Evolutionary conservation across 148 eudicot genomes (phyloP).

Genomic region (Silene latifolia): DNA sequence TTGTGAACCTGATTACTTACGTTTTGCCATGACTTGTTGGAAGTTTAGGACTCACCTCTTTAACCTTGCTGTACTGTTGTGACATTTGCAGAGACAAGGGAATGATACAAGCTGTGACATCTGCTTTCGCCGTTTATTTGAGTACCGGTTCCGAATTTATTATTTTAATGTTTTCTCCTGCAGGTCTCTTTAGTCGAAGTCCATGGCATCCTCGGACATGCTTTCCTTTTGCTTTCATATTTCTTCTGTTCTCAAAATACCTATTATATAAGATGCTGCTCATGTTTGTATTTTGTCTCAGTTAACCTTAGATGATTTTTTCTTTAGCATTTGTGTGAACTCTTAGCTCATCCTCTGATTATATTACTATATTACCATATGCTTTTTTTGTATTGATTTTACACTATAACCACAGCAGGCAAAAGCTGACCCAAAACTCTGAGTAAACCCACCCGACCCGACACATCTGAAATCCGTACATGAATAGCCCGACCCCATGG

Average conservation of each 20-base stretch:
- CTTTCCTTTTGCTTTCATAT: conserved; percentile 17
- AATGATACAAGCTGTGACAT: conserved; percentile 18
- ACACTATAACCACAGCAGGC: not conserved
- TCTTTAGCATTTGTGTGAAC: conserved; percentile 8
- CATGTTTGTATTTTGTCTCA: conserved; percentile 23
- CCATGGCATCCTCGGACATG: conserved; percentile 23
- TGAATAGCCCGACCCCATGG: no score
- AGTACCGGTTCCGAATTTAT: conserved; percentile 14
- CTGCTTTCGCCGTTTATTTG: conserved; percentile 21
- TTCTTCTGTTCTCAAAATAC: conserved; percentile 17
- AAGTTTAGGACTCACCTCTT: conserved; percentile 93
- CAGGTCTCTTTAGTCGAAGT: conserved; percentile 33
- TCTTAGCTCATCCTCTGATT: not conserved
- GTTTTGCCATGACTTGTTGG: conserved; percentile 80
- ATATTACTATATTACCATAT: not conserved
- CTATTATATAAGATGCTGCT: conserved; percentile 16
- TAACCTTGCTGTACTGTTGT: conserved; percentile 92
- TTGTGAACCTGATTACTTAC: conserved; percentile 74
- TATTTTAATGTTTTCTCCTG: conserved; percentile 30
- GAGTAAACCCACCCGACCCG: not conserved
- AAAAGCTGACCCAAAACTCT: not conserved
- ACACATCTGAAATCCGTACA: not conserved
- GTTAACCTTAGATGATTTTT: conserved; percentile 16
- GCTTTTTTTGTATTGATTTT: not conserved
- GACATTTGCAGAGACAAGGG: conserved; percentile 76